Conservation (phyloP, 1,284 basidiomycete genomes). For the Volvariella volvacea region DNA sequence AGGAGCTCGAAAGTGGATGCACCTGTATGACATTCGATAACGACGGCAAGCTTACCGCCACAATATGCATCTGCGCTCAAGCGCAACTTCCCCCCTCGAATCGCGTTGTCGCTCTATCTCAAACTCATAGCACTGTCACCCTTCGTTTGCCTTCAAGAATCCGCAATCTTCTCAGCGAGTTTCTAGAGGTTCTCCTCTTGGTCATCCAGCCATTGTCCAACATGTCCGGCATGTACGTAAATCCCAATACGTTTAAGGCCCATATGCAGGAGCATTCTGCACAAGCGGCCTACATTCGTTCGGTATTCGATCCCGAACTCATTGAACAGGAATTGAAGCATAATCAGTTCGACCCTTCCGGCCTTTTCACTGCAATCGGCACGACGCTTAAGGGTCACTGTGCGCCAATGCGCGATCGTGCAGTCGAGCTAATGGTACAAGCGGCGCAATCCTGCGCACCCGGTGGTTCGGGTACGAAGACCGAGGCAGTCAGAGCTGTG, state of each 20-base stretch:
- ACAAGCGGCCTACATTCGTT: slow-evolving; percentile 51
- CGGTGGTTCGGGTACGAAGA: slow-evolving; percentile 44
- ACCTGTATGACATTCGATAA: slow-evolving; percentile 77
- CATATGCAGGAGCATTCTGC: slow-evolving; percentile 53
- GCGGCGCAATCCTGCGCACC: slow-evolving; percentile 54
- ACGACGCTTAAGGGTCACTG: slow-evolving; percentile 85
- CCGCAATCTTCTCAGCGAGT: slow-evolving; percentile 66
- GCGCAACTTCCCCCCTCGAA: slow-evolving; percentile 30
- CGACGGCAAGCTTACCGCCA: slow-evolving; percentile 40
- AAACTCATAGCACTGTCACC: slow-evolving; percentile 40
- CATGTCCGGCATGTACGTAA: slow-evolving; percentile 46
- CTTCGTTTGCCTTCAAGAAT: slow-evolving; percentile 73
- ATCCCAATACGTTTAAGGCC: slow-evolving; percentile 41
- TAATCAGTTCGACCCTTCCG: slow-evolving; percentile 73
- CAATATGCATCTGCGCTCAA: slow-evolving; percentile 53
- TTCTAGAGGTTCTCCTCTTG: slow-evolving; percentile 76
- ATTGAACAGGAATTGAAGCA: slow-evolving; percentile 79
- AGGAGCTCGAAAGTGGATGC: slow-evolving; percentile 77
- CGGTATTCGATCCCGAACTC: slow-evolving; percentile 64
- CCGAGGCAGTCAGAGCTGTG: slow-evolving; percentile 70
- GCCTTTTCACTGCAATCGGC: slow-evolving; percentile 77
- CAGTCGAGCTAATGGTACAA: slow-evolving; percentile 80
- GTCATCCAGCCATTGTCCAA: slow-evolving; percentile 70
- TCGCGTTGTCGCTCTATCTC: slow-evolving; percentile 39
- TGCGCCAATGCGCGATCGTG: slow-evolving; percentile 85